These are phyloP conservation scores for Ascocoryne sarcoides DNA, from an alignment of 2,329 filamentous ascomycete species.

Conservation along the genomic window DNA sequence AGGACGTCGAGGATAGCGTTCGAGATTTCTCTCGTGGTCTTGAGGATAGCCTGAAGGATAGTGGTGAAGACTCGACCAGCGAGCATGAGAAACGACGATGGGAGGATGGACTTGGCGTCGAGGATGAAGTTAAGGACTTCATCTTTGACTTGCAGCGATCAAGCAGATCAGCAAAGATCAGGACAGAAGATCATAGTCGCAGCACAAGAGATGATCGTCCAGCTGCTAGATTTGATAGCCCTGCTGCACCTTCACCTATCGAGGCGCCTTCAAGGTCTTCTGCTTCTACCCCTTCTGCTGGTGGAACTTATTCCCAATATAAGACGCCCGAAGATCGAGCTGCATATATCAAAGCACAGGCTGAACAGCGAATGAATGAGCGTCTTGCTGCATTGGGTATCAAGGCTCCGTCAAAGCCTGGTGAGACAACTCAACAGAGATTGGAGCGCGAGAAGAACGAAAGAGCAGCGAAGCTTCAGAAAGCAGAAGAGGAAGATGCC, in stretches of 20 bases:
- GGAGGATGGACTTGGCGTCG: constrained; percentile 93
- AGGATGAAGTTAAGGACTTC: constrained; percentile 94
- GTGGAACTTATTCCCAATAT: constrained; percentile 69
- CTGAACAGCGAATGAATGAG: constrained; percentile 94
- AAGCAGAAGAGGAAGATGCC: constrained; percentile 91
- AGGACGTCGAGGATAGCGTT: constrained; percentile 93
- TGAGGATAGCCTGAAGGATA: constrained; percentile 81
- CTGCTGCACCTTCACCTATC: constrained; percentile 27
- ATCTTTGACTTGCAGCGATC: constrained; percentile 92
- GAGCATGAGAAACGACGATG: constrained; percentile 90
- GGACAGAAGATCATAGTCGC: constrained; percentile 46
- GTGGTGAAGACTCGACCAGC: constrained; percentile 61
- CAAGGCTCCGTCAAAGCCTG: constrained; percentile 69
- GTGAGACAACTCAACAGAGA: constrained; percentile 75
- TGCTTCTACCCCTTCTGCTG: constrained; percentile 37
- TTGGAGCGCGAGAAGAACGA: constrained; percentile 83
- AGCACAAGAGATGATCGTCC: constrained; percentile 32
- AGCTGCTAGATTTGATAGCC: constrained; percentile 31
- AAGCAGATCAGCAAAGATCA: constrained; percentile 66
- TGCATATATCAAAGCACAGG: constrained; percentile 94
- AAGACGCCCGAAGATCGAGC: constrained; percentile 89
- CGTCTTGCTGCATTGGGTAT: constrained; percentile 88
- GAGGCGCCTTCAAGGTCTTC: constrained; percentile 38
- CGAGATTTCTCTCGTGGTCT: constrained; percentile 77
- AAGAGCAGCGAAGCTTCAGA: constrained; percentile 73